Evolutionary conservation across 352 stramenopile species (phyloP), one percentile per base, ranked within the genome.

Genomic region (Globisporangium parvum): DNA sequence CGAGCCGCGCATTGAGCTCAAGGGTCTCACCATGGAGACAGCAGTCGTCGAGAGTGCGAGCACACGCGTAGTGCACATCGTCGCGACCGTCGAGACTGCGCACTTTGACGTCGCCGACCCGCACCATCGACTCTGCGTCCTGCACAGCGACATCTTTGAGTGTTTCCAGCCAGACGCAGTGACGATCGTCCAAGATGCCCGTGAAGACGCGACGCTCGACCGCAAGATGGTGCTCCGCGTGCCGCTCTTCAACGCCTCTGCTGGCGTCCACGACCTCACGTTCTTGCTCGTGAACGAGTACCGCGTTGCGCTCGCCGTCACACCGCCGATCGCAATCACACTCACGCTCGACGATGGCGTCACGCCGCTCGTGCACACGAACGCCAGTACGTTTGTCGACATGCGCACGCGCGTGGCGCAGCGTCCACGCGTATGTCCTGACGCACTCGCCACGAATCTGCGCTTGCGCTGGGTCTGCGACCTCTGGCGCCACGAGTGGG

Each of bases 401-500:
- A 41, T 50, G 9, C 63, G 37, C 46, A 3, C 53, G 8, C 28
- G 74, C 28, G 71, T 59, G 11, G 45, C 67, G 15, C 69, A 71
- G 39, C 39, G 60, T 24, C 59, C 73, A 47, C 45, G 8, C 8
- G 12, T 18, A 1, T 83, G 66, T 31, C 66, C 67, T 17, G 20
- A 54, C 6, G 12, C 28, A 37, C 28, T 77, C 11, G 11, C 21
- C 3, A 26, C 52, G 47, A 47, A 21, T 20, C 11, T 33, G 1
- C 20, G 52, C 26, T 12, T 72, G 41, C 39, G 41, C 2, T 89
- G 79, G 79, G 63, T 85, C 50, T 88, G 77, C 53, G 62, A 77
- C 3, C 62, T 88, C 24, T 88, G 71, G 70, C 65, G 69, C 18
- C 74, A 88, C 55, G 78, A 91, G 45, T 89, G 72, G 74, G 80